Evolutionary conservation across 2,329 filamentous ascomycete species (phyloP).

Genomic region (Xylariaceae sp.): DNA sequence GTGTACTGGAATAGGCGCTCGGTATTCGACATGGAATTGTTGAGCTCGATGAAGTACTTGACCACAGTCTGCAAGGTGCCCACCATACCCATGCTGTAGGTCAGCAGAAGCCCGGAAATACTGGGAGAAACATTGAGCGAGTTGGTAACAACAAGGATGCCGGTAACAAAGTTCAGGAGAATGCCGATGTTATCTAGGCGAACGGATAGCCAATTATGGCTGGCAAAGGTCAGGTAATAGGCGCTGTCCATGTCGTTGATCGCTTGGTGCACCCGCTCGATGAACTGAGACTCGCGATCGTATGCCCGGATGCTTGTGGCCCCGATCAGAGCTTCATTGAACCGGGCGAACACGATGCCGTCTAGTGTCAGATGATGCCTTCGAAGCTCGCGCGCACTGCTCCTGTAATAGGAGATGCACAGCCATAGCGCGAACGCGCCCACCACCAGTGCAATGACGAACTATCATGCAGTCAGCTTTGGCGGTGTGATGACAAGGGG

Average conservation of each 20-base stretch:
- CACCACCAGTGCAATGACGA: conserved; percentile 53
- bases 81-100: conserved; percentile 87
- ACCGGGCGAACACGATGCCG: conserved; percentile 82
- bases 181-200: conserved; percentile 81
- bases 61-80: conserved; percentile 96
- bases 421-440: conserved; percentile 73
- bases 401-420: conserved; percentile 78
- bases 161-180: conserved; percentile 75
- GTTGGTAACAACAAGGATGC: conserved; percentile 85
- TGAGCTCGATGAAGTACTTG: conserved; percentile 89
- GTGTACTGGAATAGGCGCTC: conserved; percentile 90
- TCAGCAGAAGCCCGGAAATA: conserved; percentile 80
- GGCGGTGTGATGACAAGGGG: too few species aligned
- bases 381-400: conserved; percentile 90
- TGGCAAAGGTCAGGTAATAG: conserved; percentile 91
- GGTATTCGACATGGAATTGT: conserved; percentile 96
- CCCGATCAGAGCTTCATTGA: conserved; percentile 79
- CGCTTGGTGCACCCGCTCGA: conserved; percentile 56
- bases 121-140: conserved; percentile 79
- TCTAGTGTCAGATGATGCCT: conserved; percentile 85
- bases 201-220: conserved; percentile 86
- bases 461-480: too few species aligned
- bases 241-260: conserved; percentile 91
- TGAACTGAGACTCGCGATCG: conserved; percentile 72
- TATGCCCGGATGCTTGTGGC: conserved; percentile 85